Conservation (phyloP, 2,329 filamentous ascomycete genomes). For the Pseudocercospora ulei region DNA sequence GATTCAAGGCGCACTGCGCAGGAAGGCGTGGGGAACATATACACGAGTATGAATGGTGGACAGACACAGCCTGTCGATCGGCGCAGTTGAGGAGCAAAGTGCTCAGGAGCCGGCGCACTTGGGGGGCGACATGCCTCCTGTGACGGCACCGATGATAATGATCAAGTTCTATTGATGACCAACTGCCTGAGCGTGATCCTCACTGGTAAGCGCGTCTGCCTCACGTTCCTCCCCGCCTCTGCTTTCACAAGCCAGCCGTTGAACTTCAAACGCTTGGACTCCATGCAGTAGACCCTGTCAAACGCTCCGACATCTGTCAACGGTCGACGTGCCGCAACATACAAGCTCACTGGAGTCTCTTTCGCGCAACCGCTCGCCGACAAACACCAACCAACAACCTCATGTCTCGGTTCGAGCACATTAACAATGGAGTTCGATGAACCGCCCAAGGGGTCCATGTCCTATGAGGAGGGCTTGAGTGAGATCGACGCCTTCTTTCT, state of each 20-base stretch:
- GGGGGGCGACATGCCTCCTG: no score
- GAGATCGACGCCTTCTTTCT: slow-evolving; percentile 19
- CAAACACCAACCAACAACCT: not conserved
- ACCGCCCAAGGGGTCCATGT: not conserved
- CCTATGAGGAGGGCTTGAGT: slow-evolving; percentile 14
- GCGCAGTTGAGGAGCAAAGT: no score
- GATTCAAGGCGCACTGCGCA: not conserved
- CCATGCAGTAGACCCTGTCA: not conserved
- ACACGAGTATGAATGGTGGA: no score
- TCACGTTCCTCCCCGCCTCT: not conserved
- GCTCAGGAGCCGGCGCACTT: no score
- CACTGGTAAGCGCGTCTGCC: not conserved
- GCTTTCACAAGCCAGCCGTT: not conserved
- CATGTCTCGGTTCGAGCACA: not conserved
- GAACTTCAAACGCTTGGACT: not conserved
- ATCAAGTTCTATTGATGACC: no score
- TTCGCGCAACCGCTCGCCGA: not conserved
- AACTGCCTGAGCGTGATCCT: no score
- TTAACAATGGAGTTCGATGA: slow-evolving; percentile 3
- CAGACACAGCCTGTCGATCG: no score
- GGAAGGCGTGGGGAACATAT: no score
- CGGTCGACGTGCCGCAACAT: not conserved
- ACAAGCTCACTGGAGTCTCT: not conserved
- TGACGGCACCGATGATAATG: no score
- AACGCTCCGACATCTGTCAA: slow-evolving; percentile 1